Base-by-base conservation (phyloP, 352 stramenopile species). In the Globisporangium middletonii region DNA sequence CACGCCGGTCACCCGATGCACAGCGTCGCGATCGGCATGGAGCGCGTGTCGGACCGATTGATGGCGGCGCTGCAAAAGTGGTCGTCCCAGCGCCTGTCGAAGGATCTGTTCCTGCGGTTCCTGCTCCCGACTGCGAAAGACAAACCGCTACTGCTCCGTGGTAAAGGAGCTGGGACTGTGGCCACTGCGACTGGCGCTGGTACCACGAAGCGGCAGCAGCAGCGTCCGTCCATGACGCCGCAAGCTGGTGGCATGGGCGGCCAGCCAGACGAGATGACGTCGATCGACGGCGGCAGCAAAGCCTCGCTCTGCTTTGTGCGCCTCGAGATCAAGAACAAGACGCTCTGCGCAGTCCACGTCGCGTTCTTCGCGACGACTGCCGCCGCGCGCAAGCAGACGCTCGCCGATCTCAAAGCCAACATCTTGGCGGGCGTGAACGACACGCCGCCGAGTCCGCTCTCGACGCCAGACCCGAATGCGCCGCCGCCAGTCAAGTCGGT, bases 361-460 rank as follows among this genome's bases (percentile, higher is more conserved):
- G 86, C 86, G n/a, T 95, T 95, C 50, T 95, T 92, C 44, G 77
- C 83, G n/a, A 88, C 79, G 19, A 79, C 65, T 43, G 68, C 79
- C 28, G 79, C 77, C 2, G 77, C 70, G 12, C 71, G 86, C 9
- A 83, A 84, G 13, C 67, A 86, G 37, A 78, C 85, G n/a, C 62
- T 95, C 5, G 68, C 71, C 41, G 84, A 93, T 53, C 52, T 95
- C 45, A 93, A 92, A 51, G 70, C 43, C 28, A 79, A 65, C 27
- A 85, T 94, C 48, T 74, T 84, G 50, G 60, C 60, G 0, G 69
- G 68, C 18, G 68, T 90, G 7, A 89, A 79, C 47, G 78, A 90
- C 45, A 54, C 69, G 18, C 30, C 47, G 30, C 47, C 28, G 27
- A 64, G 60, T 47, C 54, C 55, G 18, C 35, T 51, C 13, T 65